Base-by-base conservation (phyloP, 345 rosid genomes). In the Iberis pinnata region DNA sequence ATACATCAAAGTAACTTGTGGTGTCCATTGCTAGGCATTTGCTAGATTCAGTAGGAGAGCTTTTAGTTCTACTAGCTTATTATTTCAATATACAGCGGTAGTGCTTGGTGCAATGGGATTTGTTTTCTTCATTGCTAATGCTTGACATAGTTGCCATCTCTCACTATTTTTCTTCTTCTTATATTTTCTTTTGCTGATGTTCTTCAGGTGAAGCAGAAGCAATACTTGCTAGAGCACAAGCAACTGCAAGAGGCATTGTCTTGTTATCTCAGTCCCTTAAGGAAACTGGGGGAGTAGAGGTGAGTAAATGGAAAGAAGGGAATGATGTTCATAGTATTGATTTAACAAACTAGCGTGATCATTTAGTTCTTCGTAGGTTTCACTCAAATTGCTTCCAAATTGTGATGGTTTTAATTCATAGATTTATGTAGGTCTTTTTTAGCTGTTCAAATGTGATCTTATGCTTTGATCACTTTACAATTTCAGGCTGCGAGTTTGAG, bases 171-270 rank as follows among this genome's bases (percentile, higher is more conserved):
- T 25, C 2, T 24, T 14, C 6, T 32, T 3, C 56, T 47, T 47
- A 45, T 40, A 25, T 47, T 39, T 45, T 39, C 15, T 3, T 47
- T 9, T 33, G 12, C 8, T 56, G 24, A 50, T 35, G 56, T 49
- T 61, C 67, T 61, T 15, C 76, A 90, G 96, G 98, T 74, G 98
- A 87, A 59, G 98, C 95, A 9, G 84, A 83, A 70, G 96, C 98
- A 29, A 85, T 92, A 51, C 58, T 83, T 56, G 95, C 93, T 67
- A 87, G 63, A 73, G 88, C 96, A 27, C 71, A 80, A 63, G 98
- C 98, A 68, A 84, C 95, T 24, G 80, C 93, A 8, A 76, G 72
- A 72, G 95, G 88, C 26, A 68, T 92, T 67, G 77, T 59, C 49
- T 35, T 78, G 77, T 82, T 88, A 38, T 88, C 96, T 0, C 73